These are phyloP conservation scores for Rhodotorula toruloides DNA, from an alignment of 768 basidiomycete genomes.

Conservation along the genomic window DNA sequence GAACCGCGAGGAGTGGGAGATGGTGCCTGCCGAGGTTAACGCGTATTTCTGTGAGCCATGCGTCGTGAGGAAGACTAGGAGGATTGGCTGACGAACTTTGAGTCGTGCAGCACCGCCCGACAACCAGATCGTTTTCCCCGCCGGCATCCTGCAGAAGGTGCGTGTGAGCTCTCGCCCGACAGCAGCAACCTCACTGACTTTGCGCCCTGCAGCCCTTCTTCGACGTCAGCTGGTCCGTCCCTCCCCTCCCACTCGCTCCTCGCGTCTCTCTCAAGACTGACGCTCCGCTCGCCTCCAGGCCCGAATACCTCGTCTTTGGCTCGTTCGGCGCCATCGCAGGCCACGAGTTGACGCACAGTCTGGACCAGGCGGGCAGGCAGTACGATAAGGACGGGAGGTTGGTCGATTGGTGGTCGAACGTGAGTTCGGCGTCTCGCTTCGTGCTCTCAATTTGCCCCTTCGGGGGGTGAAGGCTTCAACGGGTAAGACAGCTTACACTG, in stretches of 20 bases:
- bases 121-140: conserved; percentile 82
- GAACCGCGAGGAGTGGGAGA: conserved; percentile 74
- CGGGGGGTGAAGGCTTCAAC: too few relatives aligned
- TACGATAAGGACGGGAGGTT: conserved; percentile 86
- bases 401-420: conserved; percentile 88
- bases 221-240: conserved; percentile 62
- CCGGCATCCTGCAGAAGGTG: conserved; percentile 77
- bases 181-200: not conserved
- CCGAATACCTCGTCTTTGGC: conserved; percentile 81
- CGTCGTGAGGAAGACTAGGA: conserved; percentile 50
- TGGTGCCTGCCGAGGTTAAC: conserved; percentile 79
- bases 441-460: not conserved
- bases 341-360: conserved; percentile 87
- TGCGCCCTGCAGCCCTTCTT: conserved; percentile 62
- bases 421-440: conserved; percentile 30
- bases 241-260: not conserved
- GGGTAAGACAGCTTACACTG: not conserved
- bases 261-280: not conserved
- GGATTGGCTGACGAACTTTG: not conserved
- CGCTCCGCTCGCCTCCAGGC: conserved; percentile 53
- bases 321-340: conserved; percentile 87
- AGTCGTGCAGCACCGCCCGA: not conserved
- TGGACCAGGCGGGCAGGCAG: conserved; percentile 59
- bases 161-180: not conserved
- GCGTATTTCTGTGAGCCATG: conserved; percentile 79